Conservation (phyloP, 805 yeast species). For the Cyberlindnera petersonii region DNA sequence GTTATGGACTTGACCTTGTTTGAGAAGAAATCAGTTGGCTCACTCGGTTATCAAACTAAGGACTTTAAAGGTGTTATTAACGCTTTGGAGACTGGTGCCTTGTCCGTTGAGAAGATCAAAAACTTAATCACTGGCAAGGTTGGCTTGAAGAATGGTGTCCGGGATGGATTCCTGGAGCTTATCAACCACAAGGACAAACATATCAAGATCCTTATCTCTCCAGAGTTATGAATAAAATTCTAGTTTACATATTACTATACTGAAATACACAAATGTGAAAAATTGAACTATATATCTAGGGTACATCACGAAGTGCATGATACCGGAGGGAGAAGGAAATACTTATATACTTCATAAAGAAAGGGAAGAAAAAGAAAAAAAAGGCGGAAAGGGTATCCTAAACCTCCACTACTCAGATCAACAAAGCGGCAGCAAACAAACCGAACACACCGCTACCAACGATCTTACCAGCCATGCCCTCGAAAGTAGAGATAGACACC, state of each 20-base stretch:
- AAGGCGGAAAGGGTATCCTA: too few relatives aligned
- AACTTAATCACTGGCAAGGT: conserved; percentile 39
- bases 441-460: too few relatives aligned
- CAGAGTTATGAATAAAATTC: conserved; percentile 21
- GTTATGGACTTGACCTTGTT: conserved; percentile 43
- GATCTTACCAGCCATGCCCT: conserved; percentile 10
- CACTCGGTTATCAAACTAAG: conserved; percentile 40
- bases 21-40: conserved; percentile 42
- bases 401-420: too few relatives aligned
- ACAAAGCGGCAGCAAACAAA: too few relatives aligned
- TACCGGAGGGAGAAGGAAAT: too few relatives aligned
- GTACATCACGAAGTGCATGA: neutral
- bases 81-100: conserved; percentile 36
- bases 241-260: neutral
- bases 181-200: conserved; percentile 41
- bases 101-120: conserved; percentile 35
- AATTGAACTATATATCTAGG: neutral
- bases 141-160: conserved; percentile 36
- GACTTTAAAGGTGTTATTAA: conserved; percentile 42
- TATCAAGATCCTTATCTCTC: conserved; percentile 42
- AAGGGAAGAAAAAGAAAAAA: too few relatives aligned
- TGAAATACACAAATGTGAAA: too few relatives aligned
- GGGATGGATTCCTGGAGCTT: conserved; percentile 40
- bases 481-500: conserved; percentile 9
- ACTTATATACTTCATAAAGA: too few relatives aligned